A percentile compares a stretch with the other conserved stretches of the same genome.
These are phyloP conservation scores for Zygosaccharomyces pseudorouxii DNA, from an alignment of 805 yeast species.

Conservation along the genomic window DNA sequence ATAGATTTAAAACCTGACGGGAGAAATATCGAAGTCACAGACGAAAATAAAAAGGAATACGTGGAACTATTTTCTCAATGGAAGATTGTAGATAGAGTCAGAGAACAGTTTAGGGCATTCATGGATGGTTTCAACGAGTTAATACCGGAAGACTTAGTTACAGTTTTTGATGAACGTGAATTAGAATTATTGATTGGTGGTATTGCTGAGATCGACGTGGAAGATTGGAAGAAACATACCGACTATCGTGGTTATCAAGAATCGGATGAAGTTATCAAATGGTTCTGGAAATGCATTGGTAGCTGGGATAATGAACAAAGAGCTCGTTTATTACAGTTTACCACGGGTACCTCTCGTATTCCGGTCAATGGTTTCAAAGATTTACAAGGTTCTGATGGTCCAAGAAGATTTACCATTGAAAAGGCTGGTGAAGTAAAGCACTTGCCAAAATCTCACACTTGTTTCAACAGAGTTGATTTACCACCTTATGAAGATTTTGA, in stretches of 20 bases:
- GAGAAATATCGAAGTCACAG: conserved; percentile 81
- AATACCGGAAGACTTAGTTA: conserved; percentile 93
- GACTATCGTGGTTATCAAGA: conserved; percentile 98
- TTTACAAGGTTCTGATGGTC: conserved; percentile 98
- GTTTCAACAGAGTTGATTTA: conserved; percentile 97
- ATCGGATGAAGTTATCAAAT: conserved; percentile 91
- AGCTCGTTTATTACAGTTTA: conserved; percentile 91
- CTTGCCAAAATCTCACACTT: conserved; percentile 94
- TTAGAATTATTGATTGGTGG: conserved; percentile 96
- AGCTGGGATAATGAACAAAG: conserved; percentile 97
- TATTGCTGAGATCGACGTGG: conserved; percentile 94
- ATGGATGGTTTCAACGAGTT: conserved; percentile 96
- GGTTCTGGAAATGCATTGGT: conserved; percentile 96
- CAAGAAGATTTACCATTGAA: conserved; percentile 97
- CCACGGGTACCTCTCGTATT: conserved; percentile 98
- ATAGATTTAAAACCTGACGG: conserved; percentile 91
- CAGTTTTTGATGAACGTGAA: conserved; percentile 97
- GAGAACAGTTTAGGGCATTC: conserved; percentile 93
- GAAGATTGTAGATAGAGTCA: conserved; percentile 89
- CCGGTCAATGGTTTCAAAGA: conserved; percentile 99
- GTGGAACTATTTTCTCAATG: conserved; percentile 94
- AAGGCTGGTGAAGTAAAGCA: conserved; percentile 93
- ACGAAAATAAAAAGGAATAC: conserved; percentile 91
- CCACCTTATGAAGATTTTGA: conserved; percentile 90
- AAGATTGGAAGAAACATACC: conserved; percentile 98